phyloP scores from a whole-genome alignment of 371 early-diverging fungal species.

The Dichotomocladium elegans region DNA sequence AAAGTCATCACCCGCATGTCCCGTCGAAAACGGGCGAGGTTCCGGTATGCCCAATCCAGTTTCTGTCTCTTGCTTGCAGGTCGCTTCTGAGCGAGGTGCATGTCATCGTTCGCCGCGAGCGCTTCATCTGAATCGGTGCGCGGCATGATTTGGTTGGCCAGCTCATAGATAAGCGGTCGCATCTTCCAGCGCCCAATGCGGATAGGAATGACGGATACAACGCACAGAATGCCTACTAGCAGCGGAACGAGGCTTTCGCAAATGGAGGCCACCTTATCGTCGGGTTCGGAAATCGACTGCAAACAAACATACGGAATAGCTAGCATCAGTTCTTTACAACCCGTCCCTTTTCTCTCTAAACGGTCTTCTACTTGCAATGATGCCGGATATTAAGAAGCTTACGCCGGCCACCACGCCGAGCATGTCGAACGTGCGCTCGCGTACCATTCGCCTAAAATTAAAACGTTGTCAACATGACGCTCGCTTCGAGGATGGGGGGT shows the following conservation, averaged over 20 bases:
- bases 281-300: constrained; percentile 43
- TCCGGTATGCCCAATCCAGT: constrained; percentile 22
- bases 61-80: constrained; percentile 16
- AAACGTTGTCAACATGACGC: too few relatives aligned
- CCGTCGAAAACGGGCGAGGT: constrained; percentile 35
- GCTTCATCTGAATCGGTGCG: constrained; percentile 21
- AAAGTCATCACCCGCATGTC: constrained; percentile 46
- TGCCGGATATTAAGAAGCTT: constrained; percentile 29
- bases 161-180: constrained; percentile 31
- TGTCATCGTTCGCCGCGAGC: constrained; percentile 18
- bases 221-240: constrained; percentile 30
- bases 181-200: constrained; percentile 27
- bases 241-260: constrained; percentile 34
- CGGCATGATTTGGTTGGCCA: constrained; percentile 43
- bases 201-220: constrained; percentile 34
- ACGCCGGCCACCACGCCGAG: constrained; percentile 27
- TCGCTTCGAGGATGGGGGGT: too few relatives aligned
- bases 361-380: constrained; percentile 27
- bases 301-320: not conserved
- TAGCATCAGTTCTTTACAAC: not conserved
- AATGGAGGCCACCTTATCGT: constrained; percentile 22
- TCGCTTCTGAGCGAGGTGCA: constrained; percentile 3
- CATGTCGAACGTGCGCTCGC: constrained; percentile 17
- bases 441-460: constrained; percentile 25
- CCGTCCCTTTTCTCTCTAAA: too few relatives aligned